These are phyloP conservation scores for Hymenoscyphus albidus DNA, from an alignment of 2,329 filamentous ascomycete genomes.

Conservation along the genomic window DNA sequence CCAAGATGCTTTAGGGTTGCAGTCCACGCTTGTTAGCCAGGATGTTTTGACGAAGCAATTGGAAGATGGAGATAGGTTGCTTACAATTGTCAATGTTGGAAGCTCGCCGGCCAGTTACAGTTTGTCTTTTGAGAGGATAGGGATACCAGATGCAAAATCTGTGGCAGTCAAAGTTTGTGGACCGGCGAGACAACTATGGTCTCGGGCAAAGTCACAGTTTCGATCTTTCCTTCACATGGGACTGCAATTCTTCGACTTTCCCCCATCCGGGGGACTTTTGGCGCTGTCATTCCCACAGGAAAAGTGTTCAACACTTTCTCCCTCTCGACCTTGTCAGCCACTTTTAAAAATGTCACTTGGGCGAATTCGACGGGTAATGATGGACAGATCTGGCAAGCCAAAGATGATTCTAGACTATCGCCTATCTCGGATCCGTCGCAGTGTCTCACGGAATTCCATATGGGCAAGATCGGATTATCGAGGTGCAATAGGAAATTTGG, in stretches of 20 bases:
- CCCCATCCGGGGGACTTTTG: slow-evolving; percentile 24
- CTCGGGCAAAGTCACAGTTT: slow-evolving; percentile 33
- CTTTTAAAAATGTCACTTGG: slow-evolving; percentile 32
- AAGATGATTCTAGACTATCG: slow-evolving; percentile 36
- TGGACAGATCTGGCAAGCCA: slow-evolving; percentile 42
- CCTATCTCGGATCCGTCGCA: slow-evolving; percentile 35
- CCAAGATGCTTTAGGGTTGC: slow-evolving; percentile 31
- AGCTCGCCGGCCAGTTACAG: slow-evolving; percentile 34
- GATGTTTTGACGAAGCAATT: slow-evolving; percentile 46
- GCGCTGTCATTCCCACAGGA: slow-evolving; percentile 39
- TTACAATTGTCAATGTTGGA: slow-evolving; percentile 46
- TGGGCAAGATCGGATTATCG: slow-evolving; percentile 28
- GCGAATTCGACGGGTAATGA: slow-evolving; percentile 38
- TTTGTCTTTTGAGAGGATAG: slow-evolving; percentile 30
- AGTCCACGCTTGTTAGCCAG: slow-evolving; percentile 44
- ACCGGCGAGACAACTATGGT: slow-evolving; percentile 39
- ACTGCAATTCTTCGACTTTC: slow-evolving; percentile 41
- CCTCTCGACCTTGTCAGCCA: slow-evolving; percentile 39
- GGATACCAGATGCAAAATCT: slow-evolving; percentile 25
- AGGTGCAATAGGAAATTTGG: slow-evolving; percentile 36
- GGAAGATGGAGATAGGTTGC: slow-evolving; percentile 44
- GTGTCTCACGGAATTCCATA: slow-evolving; percentile 41
- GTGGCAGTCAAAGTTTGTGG: slow-evolving; percentile 41
- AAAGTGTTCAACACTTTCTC: slow-evolving; percentile 48
- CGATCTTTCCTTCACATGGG: slow-evolving; percentile 38